These are phyloP conservation scores for Fusarium proliferatum DNA, from an alignment of 2,329 filamentous ascomycete species.

Conservation along the genomic window DNA sequence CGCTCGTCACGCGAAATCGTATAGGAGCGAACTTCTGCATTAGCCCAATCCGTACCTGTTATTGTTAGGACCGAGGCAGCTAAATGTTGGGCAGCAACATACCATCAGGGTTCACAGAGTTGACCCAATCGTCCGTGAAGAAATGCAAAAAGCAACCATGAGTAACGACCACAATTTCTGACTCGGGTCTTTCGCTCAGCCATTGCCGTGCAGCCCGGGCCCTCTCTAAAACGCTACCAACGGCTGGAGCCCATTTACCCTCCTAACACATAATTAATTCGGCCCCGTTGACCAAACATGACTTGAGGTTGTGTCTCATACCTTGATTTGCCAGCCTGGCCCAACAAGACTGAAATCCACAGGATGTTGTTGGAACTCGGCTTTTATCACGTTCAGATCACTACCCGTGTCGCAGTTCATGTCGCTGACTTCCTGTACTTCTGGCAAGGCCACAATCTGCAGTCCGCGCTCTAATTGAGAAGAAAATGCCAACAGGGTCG, in stretches of 20 bases:
- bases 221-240: neutral
- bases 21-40: neutral
- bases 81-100: accelerated
- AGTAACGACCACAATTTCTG: neutral
- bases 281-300: accelerated
- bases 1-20: accelerated
- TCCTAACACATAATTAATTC: neutral
- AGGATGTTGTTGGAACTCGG: neutral
- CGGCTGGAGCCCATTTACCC: neutral
- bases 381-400: neutral
- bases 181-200: neutral
- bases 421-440: neutral
- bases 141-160: conserved; percentile 7
- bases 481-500: neutral
- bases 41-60: neutral
- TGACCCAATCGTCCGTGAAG: neutral
- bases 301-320: accelerated
- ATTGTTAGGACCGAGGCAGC: accelerated
- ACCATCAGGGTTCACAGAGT: neutral
- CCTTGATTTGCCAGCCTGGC: neutral
- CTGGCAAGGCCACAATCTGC: neutral
- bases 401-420: neutral
- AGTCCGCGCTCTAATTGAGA: neutral
- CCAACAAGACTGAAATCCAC: neutral
- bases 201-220: neutral